Base-by-base conservation (phyloP, 805 yeast species). In the Starmerella ratchasimensis region DNA sequence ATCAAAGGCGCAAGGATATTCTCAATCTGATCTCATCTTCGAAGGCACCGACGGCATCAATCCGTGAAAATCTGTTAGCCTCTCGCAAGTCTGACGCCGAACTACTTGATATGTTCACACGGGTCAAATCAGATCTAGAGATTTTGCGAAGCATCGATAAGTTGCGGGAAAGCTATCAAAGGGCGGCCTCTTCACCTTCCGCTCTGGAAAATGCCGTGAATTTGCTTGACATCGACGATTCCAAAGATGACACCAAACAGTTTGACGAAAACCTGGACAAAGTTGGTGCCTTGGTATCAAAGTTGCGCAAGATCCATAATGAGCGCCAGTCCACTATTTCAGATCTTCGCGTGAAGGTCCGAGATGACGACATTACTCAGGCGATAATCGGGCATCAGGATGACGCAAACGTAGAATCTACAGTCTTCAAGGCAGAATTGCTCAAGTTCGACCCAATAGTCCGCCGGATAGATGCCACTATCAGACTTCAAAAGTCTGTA, bases 281-380 rank as follows among this genome's bases (percentile, higher is more conserved):
- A 17, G 62, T 82, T 3, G 80, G 76, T 39, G 64, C 68, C n/a
- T 55, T 67, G 14, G 60, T 78, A 31, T 71, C 70, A 33, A 76
- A 75, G 39, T 64, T 88, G 50, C 71, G 71, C 40, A 64, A 70
- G 31, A 54, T 83, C 41, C 74, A 74, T 48, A 62, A 68, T 23
- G 90, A 80, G 54, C 72, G 93, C 32, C 55, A 62, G 5, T 64
- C 72, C 27, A 65, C 77, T 2, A 62, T 80, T 25, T 65, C 65
- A 2, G 81, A 75, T 34, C 64, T 88, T 50, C 83, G 83, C 52
- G 67, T 63, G 5, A 69, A 70, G 33, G 74, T 80, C 24, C 90
- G 76, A 50, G 23, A 33, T 14, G 97, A 88, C 58, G 96, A 88
- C 53, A 82, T 84, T 34, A 77, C 94, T 0, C 75, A 77, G 37